Conservation (phyloP, 2,329 filamentous ascomycete genomes). For the Arthrocladium fulminans region DNA sequence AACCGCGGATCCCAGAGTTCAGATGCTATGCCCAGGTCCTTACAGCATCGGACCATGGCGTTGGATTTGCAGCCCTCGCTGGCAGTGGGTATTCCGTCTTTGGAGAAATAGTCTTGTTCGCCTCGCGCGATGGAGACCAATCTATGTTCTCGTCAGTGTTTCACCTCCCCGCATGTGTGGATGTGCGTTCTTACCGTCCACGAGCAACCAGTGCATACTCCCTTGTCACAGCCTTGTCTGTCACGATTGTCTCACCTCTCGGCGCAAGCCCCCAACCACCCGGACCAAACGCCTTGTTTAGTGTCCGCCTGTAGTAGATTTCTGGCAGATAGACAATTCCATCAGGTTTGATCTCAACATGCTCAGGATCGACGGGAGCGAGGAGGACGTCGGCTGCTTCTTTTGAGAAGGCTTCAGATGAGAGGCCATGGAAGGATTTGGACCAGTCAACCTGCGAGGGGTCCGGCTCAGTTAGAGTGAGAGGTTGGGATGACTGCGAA, state of each 20-base stretch:
- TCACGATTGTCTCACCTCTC: constrained; percentile 73
- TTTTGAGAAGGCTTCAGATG: constrained; percentile 58
- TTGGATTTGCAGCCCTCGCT: constrained; percentile 98
- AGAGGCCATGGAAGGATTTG: constrained; percentile 72
- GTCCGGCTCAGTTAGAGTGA: constrained; percentile 41
- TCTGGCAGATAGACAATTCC: constrained; percentile 93
- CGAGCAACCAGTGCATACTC: constrained; percentile 88
- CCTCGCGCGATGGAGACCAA: constrained; percentile 87
- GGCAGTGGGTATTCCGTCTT: constrained; percentile 84
- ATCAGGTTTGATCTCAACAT: constrained; percentile 96
- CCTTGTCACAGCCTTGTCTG: constrained; percentile 69
- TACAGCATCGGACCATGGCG: constrained; percentile 95
- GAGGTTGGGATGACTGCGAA: constrained; percentile 16
- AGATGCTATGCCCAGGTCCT: constrained; percentile 87
- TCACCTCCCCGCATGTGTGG: background rate
- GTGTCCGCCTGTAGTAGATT: constrained; percentile 89
- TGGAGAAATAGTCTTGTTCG: constrained; percentile 86
- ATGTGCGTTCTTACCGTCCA: constrained; percentile 57
- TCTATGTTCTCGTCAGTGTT: constrained; percentile 40
- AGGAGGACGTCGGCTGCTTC: constrained; percentile 62
- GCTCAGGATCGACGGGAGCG: constrained; percentile 56
- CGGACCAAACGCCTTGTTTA: constrained; percentile 87
- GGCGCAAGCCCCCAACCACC: constrained; percentile 94
- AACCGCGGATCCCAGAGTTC: constrained; percentile 95
- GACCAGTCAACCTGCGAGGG: constrained; percentile 64